Evolutionary conservation across 257 asterid species (phyloP).

Genomic region (Penstemon davidsonii): DNA sequence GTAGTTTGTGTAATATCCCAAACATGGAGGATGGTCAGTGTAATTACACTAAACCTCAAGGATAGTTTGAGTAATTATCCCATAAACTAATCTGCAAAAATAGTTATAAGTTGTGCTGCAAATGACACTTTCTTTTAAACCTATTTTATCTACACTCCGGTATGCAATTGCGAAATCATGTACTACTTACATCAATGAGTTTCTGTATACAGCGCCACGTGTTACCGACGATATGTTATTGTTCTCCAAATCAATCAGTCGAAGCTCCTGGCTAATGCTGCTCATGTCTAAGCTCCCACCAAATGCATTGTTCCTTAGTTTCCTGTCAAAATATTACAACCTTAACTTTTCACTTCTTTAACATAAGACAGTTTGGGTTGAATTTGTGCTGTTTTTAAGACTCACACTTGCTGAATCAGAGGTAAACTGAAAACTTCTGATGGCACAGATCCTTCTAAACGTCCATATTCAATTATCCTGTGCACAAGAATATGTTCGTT

Average conservation of each 20-base stretch:
- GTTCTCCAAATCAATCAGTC: conserved; percentile 76
- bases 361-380: neutral
- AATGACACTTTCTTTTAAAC: too few relatives aligned
- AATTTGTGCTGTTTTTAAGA: conserved; percentile 15
- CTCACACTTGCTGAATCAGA: conserved; percentile 93
- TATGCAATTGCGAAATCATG: too few relatives aligned
- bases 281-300: conserved; percentile 76
- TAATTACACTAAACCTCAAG: too few relatives aligned
- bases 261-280: conserved; percentile 60
- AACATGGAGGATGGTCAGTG: too few relatives aligned
- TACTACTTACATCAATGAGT: conserved; percentile 61
- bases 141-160: too few relatives aligned
- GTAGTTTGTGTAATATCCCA: too few relatives aligned
- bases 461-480: conserved; percentile 87
- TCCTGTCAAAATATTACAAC: conserved; percentile 50
- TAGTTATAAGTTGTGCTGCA: too few relatives aligned
- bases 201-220: conserved; percentile 78
- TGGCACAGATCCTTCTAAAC: conserved; percentile 73
- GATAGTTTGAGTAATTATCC: too few relatives aligned
- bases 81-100: too few relatives aligned
- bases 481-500: neutral
- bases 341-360: neutral
- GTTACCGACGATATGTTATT: conserved; percentile 72
- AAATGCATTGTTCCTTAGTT: conserved; percentile 72
- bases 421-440: conserved; percentile 66